Percentiles rank a stretch among this genome's conserved stretches.
phyloP scores from a whole-genome alignment of 768 basidiomycete species.

The Candolleomyces aberdarensis region DNA sequence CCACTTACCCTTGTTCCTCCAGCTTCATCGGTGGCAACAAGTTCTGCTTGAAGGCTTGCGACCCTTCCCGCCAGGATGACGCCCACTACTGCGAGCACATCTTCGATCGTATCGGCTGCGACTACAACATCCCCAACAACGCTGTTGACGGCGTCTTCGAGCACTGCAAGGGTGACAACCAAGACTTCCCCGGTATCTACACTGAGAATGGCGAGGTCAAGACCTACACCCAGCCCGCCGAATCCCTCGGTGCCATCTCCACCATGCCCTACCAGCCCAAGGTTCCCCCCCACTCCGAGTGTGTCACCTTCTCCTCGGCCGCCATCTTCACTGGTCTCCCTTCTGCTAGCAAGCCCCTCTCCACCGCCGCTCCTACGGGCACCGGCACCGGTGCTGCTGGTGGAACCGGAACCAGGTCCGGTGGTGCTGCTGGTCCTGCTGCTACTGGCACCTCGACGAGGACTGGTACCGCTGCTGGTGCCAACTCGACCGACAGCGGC shows the following conservation, averaged over 20 bases:
- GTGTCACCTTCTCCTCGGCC: slow-evolving; percentile 19
- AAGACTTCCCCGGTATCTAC: slow-evolving; percentile 55
- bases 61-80: slow-evolving; percentile 35
- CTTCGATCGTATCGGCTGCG: slow-evolving; percentile 70
- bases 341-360: slow-evolving; percentile 2
- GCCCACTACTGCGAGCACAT: slow-evolving; percentile 64
- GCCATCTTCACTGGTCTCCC: slow-evolving; percentile 23
- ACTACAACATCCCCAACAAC: slow-evolving; percentile 65
- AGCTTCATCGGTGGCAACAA: slow-evolving; percentile 11
- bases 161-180: slow-evolving; percentile 59
- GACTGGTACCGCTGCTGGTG: neutral
- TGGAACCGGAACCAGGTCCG: neutral
- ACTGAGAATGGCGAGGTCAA: slow-evolving; percentile 32
- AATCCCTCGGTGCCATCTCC: slow-evolving; percentile 38
- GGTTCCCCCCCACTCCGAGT: slow-evolving; percentile 38
- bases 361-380: too few relatives aligned
- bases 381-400: neutral
- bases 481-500: slow-evolving; percentile 7
- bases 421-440: neutral
- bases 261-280: slow-evolving; percentile 39
- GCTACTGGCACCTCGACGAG: neutral
- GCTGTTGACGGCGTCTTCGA: slow-evolving; percentile 59
- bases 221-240: slow-evolving; percentile 45
- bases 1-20: slow-evolving; percentile 4
- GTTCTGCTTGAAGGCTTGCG: slow-evolving; percentile 19